phyloP scores from a whole-genome alignment of 2,329 filamentous ascomycete genomes.

The Plenodomus biglobosus region DNA sequence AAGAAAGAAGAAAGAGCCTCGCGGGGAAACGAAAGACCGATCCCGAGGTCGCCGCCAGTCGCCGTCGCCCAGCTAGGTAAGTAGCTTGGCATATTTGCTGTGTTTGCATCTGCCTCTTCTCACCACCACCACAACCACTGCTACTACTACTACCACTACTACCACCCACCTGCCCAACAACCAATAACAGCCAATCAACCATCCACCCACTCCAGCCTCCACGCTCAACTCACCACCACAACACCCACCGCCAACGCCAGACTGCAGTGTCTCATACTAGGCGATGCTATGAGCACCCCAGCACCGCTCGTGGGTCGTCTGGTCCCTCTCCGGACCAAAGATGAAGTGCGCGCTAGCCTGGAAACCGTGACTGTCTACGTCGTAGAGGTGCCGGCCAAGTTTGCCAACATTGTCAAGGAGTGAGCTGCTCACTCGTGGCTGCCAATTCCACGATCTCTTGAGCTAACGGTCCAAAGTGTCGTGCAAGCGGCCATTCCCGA shows the following conservation, averaged over 20 bases:
- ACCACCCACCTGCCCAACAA: too few relatives aligned
- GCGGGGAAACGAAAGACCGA: slow-evolving; percentile 11
- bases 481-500: slow-evolving; percentile 50
- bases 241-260: neutral
- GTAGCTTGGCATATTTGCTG: slow-evolving; percentile 15
- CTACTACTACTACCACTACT: neutral
- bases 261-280: slow-evolving; percentile 8
- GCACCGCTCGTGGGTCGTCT: slow-evolving; percentile 27
- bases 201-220: neutral
- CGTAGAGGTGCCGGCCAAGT: slow-evolving; percentile 70
- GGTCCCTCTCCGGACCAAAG: slow-evolving; percentile 51
- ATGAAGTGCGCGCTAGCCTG: slow-evolving; percentile 52
- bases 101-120: neutral
- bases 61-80: too few relatives aligned
- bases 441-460: slow-evolving; percentile 9
- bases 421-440: slow-evolving; percentile 49
- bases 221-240: slow-evolving; percentile 4
- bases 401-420: slow-evolving; percentile 72
- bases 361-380: slow-evolving; percentile 67
- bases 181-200: too few relatives aligned
- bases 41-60: too few relatives aligned
- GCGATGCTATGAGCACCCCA: slow-evolving; percentile 30
- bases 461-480: slow-evolving; percentile 42
- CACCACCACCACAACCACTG: neutral
- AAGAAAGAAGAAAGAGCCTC: slow-evolving; percentile 2